Conservation (phyloP, 352 stramenopile genomes). For the Nothophytophthora sp. region DNA sequence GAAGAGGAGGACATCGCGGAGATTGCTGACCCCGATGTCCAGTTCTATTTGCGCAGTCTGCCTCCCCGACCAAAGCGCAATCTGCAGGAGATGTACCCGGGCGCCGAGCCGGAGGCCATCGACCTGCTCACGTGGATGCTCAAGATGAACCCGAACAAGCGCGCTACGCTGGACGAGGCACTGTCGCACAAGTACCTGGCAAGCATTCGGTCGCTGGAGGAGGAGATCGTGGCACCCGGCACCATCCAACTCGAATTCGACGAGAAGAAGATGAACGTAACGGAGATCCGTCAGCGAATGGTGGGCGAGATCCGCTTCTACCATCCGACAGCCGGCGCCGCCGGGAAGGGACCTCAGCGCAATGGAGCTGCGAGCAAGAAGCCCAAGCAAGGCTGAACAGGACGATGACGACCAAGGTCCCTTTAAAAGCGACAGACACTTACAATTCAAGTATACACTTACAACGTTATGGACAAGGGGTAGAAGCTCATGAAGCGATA, state of each 20-base stretch:
- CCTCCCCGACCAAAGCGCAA: conserved; percentile 69
- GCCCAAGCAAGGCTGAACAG: conserved; percentile 30
- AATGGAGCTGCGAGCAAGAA: conserved; percentile 34
- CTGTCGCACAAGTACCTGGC: conserved; percentile 85
- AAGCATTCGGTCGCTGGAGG: conserved; percentile 83
- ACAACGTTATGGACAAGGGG: conserved; percentile 2
- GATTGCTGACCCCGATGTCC: conserved; percentile 83
- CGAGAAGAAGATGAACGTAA: conserved; percentile 82
- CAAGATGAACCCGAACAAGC: conserved; percentile 86
- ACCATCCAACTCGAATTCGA: conserved; percentile 88
- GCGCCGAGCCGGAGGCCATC: conserved; percentile 80
- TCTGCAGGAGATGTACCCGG: conserved; percentile 84
- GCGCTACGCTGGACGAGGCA: conserved; percentile 77
- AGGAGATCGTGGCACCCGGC: conserved; percentile 82
- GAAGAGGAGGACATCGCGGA: conserved; percentile 83
- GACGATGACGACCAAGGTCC: too few species aligned
- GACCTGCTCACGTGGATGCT: conserved; percentile 83
- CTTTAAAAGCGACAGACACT: too few species aligned
- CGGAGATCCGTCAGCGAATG: conserved; percentile 84
- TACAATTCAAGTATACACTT: conserved; percentile 9
- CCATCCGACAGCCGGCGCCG: conserved; percentile 44
- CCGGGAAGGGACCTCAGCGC: conserved; percentile 6
- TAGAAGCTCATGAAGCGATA: not conserved
- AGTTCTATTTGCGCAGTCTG: conserved; percentile 80
- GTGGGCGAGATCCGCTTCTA: conserved; percentile 79